phyloP scores from a whole-genome alignment of 2,329 filamentous ascomycete genomes.

The Zasmidium citrigriseum region DNA sequence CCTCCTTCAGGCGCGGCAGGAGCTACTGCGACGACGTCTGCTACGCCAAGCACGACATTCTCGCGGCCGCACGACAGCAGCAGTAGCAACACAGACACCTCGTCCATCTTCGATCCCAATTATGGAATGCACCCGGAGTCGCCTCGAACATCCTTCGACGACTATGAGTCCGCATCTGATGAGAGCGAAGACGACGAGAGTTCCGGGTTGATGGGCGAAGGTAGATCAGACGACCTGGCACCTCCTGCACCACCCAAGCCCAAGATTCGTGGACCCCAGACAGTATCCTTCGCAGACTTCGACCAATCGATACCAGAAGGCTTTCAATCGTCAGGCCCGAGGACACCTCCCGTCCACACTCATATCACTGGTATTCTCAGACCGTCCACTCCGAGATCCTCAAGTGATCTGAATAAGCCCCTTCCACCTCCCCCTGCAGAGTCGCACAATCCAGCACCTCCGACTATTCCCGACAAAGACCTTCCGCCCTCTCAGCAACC shows the following conservation, averaged over 20 bases:
- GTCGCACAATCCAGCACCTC: not conserved
- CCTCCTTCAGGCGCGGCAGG: conserved; percentile 13
- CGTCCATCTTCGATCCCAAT: conserved; percentile 56
- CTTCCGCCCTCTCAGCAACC: conserved; percentile 6
- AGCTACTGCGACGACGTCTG: conserved; percentile 20
- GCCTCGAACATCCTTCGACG: conserved; percentile 58
- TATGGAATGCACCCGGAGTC: conserved; percentile 49
- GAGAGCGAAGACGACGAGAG: conserved; percentile 49
- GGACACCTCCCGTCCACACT: conserved; percentile 20
- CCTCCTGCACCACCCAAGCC: conserved; percentile 72
- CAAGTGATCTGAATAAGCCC: conserved; percentile 62
- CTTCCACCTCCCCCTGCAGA: conserved; percentile 42
- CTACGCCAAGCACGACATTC: conserved; percentile 3
- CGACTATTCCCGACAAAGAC: not conserved
- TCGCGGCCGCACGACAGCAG: conserved; percentile 37
- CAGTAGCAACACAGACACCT: conserved; percentile 56
- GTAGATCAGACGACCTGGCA: conserved; percentile 49
- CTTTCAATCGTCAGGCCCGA: conserved; percentile 18
- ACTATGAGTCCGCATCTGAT: conserved; percentile 33
- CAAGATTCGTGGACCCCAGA: conserved; percentile 61
- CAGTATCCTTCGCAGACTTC: conserved; percentile 35
- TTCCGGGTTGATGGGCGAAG: conserved; percentile 34
- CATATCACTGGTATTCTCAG: conserved; percentile 24
- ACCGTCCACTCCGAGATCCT: conserved; percentile 37
- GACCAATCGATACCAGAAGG: conserved; percentile 31